Conservation (phyloP, 2,329 filamentous ascomycete genomes). For the Pseudogymnoascus sp. region DNA sequence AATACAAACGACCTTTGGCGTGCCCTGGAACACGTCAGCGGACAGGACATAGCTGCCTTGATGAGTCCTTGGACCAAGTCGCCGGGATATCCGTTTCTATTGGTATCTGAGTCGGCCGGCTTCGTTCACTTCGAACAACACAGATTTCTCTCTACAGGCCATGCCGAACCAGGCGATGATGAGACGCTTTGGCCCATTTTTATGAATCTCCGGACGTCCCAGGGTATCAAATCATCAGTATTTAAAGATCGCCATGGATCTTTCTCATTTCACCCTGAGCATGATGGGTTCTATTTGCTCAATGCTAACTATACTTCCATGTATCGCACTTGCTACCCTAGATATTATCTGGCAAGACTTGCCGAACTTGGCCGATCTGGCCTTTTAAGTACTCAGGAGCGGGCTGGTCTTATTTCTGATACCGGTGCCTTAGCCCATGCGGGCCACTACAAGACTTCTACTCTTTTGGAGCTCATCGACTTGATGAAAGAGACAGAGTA, state of each 20-base stretch:
- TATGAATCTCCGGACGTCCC: conserved; percentile 56
- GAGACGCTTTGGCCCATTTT: conserved; percentile 58
- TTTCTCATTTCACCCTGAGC: too few relatives aligned
- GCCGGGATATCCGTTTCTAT: conserved; percentile 60
- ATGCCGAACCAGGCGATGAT: conserved; percentile 57
- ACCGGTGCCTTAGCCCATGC: conserved; percentile 49
- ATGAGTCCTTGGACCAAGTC: conserved; percentile 69
- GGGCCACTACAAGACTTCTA: neutral
- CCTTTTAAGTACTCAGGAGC: conserved; percentile 56
- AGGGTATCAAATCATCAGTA: conserved; percentile 49
- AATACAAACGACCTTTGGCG: conserved; percentile 59
- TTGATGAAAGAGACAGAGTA: too few relatives aligned
- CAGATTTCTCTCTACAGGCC: conserved; percentile 59
- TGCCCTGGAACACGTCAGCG: conserved; percentile 58
- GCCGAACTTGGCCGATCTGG: conserved; percentile 50
- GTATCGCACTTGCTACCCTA: conserved; percentile 59
- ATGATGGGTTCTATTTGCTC: conserved; percentile 59
- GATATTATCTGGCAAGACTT: conserved; percentile 55
- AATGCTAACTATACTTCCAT: conserved; percentile 62
- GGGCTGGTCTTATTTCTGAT: conserved; percentile 62
- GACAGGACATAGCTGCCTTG: conserved; percentile 57
- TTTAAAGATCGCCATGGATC: conserved; percentile 36
- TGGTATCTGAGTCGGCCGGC: conserved; percentile 40
- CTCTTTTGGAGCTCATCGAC: too few relatives aligned
- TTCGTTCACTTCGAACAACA: conserved; percentile 61